phyloP scores from a whole-genome alignment of 306 rosid species.

The Ochetophila trinervis region DNA sequence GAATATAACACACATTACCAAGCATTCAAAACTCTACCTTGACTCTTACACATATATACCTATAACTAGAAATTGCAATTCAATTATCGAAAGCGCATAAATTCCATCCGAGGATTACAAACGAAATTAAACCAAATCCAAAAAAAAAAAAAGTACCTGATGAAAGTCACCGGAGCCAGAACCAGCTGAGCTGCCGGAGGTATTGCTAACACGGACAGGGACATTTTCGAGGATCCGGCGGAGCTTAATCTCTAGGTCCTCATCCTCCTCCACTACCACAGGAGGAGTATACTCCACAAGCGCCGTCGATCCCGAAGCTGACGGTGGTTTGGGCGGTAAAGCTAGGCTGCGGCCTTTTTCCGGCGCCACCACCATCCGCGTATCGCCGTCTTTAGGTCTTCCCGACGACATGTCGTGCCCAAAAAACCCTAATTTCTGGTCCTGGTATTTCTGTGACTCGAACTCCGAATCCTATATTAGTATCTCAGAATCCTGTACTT shows the following conservation, averaged over 20 bases:
- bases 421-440: slow-evolving; percentile 40
- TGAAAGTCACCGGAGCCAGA: slow-evolving; percentile 98
- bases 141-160: slow-evolving; percentile 46
- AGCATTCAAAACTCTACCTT: too few relatives aligned
- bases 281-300: slow-evolving; percentile 70
- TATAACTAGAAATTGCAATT: background rate
- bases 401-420: slow-evolving; percentile 25
- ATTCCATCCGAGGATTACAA: background rate
- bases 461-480: background rate
- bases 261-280: slow-evolving; percentile 78
- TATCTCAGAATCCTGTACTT: background rate
- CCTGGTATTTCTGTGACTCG: background rate
- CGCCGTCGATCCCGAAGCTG: slow-evolving; percentile 48
- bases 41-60: too few relatives aligned
- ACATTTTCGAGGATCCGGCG: slow-evolving; percentile 87
- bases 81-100: background rate
- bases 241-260: slow-evolving; percentile 88
- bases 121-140: background rate
- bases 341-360: slow-evolving; percentile 44
- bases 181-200: slow-evolving; percentile 93
- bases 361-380: slow-evolving; percentile 49
- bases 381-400: slow-evolving; percentile 30
- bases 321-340: slow-evolving; percentile 38
- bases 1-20: too few relatives aligned
- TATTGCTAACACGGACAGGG: slow-evolving; percentile 94